A percentile compares a stretch with the other conserved stretches of the same genome.
These are phyloP conservation scores for Fusarium siculi DNA, from an alignment of 2,329 filamentous ascomycete species.

Conservation along the genomic window DNA sequence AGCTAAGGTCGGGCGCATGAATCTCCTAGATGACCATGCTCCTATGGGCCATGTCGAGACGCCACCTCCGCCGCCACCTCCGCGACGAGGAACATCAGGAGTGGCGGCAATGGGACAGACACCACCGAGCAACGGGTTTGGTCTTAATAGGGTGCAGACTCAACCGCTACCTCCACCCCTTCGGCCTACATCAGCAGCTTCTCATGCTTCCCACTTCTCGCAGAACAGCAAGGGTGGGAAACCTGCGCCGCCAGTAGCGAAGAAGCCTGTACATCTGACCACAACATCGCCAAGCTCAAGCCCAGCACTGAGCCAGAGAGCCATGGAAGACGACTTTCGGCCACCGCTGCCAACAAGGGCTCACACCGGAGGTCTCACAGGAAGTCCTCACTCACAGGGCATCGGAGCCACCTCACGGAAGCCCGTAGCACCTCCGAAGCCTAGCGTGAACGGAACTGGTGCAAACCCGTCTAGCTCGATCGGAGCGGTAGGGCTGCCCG, in stretches of 20 bases:
- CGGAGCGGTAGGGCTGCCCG: conserved; percentile 33
- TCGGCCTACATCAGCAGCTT: conserved; percentile 50
- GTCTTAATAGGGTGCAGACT: conserved; percentile 40
- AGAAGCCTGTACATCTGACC: conserved; percentile 68
- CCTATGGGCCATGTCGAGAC: conserved; percentile 45
- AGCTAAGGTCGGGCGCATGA: conserved; percentile 58
- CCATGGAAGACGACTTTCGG: conserved; percentile 41
- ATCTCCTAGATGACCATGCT: conserved; percentile 54
- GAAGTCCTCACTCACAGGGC: conserved; percentile 19
- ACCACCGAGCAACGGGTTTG: conserved; percentile 21
- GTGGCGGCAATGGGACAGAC: conserved; percentile 27
- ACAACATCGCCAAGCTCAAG: conserved; percentile 43
- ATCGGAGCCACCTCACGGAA: conserved; percentile 35
- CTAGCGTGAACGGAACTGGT: conserved; percentile 34
- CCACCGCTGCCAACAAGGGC: conserved; percentile 41
- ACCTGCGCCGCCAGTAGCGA: conserved; percentile 67
- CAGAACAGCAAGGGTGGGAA: conserved; percentile 50
- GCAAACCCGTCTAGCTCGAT: conserved; percentile 25
- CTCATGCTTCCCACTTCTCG: conserved; percentile 49
- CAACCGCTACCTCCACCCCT: conserved; percentile 44
- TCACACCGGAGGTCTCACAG: conserved; percentile 28
- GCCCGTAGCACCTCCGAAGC: conserved; percentile 41
- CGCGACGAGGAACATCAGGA: conserved; percentile 53
- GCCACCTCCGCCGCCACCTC: conserved; percentile 59
- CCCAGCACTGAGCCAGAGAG: conserved; percentile 30